Evolutionary conservation across 805 yeast genomes (phyloP), one percentile per base, ranked within the genome.

Genomic region (Spathaspora arborariae): DNA sequence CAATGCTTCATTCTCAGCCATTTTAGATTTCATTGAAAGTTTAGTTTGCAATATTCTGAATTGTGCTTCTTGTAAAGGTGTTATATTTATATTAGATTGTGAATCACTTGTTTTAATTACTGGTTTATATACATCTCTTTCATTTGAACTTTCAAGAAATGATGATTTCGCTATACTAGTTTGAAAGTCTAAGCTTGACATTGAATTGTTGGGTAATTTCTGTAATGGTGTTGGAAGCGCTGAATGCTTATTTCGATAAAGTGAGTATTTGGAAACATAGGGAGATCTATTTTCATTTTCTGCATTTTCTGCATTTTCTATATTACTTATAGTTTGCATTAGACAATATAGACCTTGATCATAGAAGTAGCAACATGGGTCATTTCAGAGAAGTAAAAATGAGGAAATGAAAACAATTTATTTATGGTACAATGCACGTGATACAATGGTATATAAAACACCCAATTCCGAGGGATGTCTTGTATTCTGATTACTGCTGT

Each of bases 11-110:
- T 36, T 30, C 4, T 30, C 22, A 18, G 24, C 38, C 8, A 35
- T 30, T 19, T n/a, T 7, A 8, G 38, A 11, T 13, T 47, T 45
- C 22, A 41, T 16, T n/a, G 51, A 30, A 15, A 47, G 38, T 34
- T 44, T 47, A 8, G 48, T 40, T 26, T 47, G 51, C 18, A 44
- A 27, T 4, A 47, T 47, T 15, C 37, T 36, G 20, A 47, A 45
- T 3, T 40, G 39, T 1, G 48, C 51, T 20, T 47, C 47, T 24
- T 22, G 34, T 13, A 39, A 20, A 11, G 40, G 3, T 9, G 20
- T 11, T 20, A 8, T 16, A 37, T 20, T 20, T 16, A 22, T 9
- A 22, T 22, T 9, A 22, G 26, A 7, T 6, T 6, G 9, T 30
- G 35, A 30, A 7, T 11, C 33, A 13, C 20, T 20, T 8, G 22